Evolutionary conservation across 139 green algal species (phyloP), one percentile per base, ranked within the genome.

Genomic region (Auxenochlorella pyrenoidosa): DNA sequence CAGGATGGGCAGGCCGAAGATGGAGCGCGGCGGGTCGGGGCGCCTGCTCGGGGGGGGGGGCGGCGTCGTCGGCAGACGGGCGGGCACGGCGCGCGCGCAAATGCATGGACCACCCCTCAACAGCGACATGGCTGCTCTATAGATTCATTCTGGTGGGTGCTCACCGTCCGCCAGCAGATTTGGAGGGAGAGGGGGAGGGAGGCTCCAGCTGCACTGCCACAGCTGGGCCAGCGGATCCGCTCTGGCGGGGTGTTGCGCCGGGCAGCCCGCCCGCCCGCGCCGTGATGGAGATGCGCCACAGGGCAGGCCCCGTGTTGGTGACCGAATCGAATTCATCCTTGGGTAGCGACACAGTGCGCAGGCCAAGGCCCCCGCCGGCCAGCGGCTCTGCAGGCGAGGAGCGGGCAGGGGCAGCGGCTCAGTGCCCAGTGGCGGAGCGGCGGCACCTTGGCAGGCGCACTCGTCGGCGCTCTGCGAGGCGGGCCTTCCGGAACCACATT

Each of bases 1-100:
- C 30, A 84, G 30, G 21, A 89, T 32, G 26, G 78, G 84, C 58
- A 89, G 78, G 16, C 84, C 78, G 38, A 89, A 81, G 68, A 88
- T 75, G 54, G 79, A 84, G 22, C 79, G 79, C 1, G 59, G 59
- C 28, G 78, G n/a, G 32, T 84, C 78, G 24, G 47, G 5, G 19
- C n/a, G 34, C 78, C 78, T 84, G 78, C 78, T 34, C 2, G 4
- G 2, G 24, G 12, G 16, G 75, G 26, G 5, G 8, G 22, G 51
- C 18, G 34, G 13, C 40, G 32, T 5, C 22, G 21, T 66, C 21
- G 34, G 72, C 36, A 78, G 38, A 28, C 22, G 36, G 36, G 38
- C 36, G 36, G 43, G 41, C 41, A 60, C 28, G 41, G 6, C 19
- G 36, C 3, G 59, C 10, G 3, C 10, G 21, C 59, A 68, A 30